Evolutionary conservation across 2,329 filamentous ascomycete species (phyloP), one percentile per base, ranked within the genome.

Genomic region (Pseudopyrenochaeta lycopersici): DNA sequence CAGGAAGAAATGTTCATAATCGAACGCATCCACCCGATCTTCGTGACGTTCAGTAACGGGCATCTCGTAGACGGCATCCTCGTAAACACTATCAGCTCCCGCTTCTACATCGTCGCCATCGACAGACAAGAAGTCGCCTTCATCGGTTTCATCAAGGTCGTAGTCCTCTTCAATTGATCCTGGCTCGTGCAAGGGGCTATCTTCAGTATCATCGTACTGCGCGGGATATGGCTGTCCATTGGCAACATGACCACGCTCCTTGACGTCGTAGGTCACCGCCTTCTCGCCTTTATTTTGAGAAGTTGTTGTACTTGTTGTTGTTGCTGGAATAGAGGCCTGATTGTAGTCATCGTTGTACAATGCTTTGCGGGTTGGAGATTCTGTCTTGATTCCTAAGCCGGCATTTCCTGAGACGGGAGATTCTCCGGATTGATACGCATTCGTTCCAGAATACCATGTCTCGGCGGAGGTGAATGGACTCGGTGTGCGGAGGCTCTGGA

Each of bases 1-100:
- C 12, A 97, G 82, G 74, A 97, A 97, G 77, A 97, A 97, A 71
- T 96, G 89, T 74, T 97, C 91, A 59, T 98, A 98, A 73, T 98
- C 94, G 68, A 98, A 98, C 1, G 93, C 93, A 74, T 98, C 94
- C 62, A 93, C 88, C 17, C 94, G 90, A 73, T 97, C 92, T 77
- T 98, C 94, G 68, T 98, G 94, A 0, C 92, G 91, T 48, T 71
- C 75, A 5, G 70, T 66, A 21, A 64, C 60, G 2, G 72, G 64
- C 66, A 71, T 71, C 45, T 77, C 64, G 57, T 75, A 75, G 7
- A 68, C 71, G n/a, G 78, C 77, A 52, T 81, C 79, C 62, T 80
- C 77, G 56, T 80, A 81, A 14, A 80, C 70, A 51, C 76, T 80
- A 14, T 69, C 64, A 10, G 56, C 63, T 27, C 47, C 62, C 11